phyloP scores from a whole-genome alignment of 495 filamentous ascomycete species.

The Lindgomyces ingoldianus region DNA sequence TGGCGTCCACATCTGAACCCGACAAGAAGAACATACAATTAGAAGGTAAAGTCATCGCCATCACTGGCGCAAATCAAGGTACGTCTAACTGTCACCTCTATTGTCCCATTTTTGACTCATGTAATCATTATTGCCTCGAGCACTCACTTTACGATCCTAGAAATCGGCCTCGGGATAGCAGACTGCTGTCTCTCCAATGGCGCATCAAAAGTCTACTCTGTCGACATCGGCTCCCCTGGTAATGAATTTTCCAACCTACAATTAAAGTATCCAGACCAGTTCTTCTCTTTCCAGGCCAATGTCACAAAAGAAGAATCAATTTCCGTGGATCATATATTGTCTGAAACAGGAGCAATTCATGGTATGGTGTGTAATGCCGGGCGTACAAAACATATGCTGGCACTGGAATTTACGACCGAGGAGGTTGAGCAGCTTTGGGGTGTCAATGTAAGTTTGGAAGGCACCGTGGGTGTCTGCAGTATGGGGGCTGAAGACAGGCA shows the following conservation, averaged over 20 bases:
- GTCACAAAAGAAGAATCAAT: conserved; percentile 49
- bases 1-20: too few species aligned
- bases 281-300: conserved; percentile 48
- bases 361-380: conserved; percentile 56
- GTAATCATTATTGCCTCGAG: too few species aligned
- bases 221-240: conserved; percentile 49
- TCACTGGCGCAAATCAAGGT: not conserved
- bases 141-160: too few species aligned
- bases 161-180: conserved; percentile 30
- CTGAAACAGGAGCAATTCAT: conserved; percentile 51
- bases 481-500: not conserved
- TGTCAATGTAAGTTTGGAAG: conserved; percentile 47
- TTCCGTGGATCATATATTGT: conserved; percentile 47
- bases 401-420: conserved; percentile 46
- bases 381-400: conserved; percentile 53
- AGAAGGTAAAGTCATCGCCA: not conserved
- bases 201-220: conserved; percentile 47
- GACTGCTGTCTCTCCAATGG: conserved; percentile 40
- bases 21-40: too few species aligned
- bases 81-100: too few species aligned
- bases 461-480: not conserved
- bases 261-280: conserved; percentile 42
- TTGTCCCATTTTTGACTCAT: too few species aligned
- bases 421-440: conserved; percentile 49
- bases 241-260: conserved; percentile 45